A percentile compares a stretch with the other conserved stretches of the same genome.
Evolutionary conservation across 768 basidiomycete species (phyloP).

Genomic region (Strobilomyces dryophilus): DNA sequence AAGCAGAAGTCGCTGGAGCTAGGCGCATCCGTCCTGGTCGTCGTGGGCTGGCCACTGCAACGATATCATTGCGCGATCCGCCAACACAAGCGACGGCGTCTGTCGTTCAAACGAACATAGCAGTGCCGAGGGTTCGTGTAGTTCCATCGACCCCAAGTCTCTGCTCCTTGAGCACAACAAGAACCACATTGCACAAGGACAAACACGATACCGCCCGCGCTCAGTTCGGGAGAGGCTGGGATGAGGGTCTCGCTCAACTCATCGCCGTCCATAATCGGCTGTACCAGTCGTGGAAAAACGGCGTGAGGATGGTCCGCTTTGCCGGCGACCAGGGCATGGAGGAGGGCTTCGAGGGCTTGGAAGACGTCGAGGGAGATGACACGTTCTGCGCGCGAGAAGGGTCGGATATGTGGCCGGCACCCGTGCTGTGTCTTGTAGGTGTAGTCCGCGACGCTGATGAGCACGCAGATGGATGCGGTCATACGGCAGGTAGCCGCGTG

Average conservation of each 20-base stretch:
- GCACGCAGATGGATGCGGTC: constrained; percentile 38
- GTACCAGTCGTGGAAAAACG: constrained; percentile 43
- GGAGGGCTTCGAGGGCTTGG: constrained; percentile 33
- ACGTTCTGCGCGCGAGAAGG: constrained; percentile 23
- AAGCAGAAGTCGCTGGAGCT: constrained; percentile 1
- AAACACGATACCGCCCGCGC: constrained; percentile 38
- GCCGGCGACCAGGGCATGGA: constrained; percentile 23
- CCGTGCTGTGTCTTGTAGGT: constrained; percentile 41
- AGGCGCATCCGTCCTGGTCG: constrained; percentile 43
- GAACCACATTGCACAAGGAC: constrained; percentile 27
- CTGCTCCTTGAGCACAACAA: constrained; percentile 44
- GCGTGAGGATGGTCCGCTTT: constrained; percentile 42
- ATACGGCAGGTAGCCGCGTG: constrained; percentile 30
- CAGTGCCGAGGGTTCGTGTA: constrained; percentile 47
- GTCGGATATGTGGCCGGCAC: constrained; percentile 15
- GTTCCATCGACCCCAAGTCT: constrained; percentile 52
- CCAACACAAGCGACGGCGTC: constrained; percentile 17
- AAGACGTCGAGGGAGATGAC: constrained; percentile 27
- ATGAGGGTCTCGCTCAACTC: constrained; percentile 52
- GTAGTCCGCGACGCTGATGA: constrained; percentile 13
- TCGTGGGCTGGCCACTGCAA: constrained; percentile 60
- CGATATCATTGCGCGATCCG: constrained; percentile 52
- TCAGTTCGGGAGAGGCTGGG: constrained; percentile 63
- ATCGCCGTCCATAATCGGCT: constrained; percentile 45
- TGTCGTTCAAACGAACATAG: constrained; percentile 4